phyloP scores from a whole-genome alignment of 306 rosid genomes.

The Quercus wislizeni region DNA sequence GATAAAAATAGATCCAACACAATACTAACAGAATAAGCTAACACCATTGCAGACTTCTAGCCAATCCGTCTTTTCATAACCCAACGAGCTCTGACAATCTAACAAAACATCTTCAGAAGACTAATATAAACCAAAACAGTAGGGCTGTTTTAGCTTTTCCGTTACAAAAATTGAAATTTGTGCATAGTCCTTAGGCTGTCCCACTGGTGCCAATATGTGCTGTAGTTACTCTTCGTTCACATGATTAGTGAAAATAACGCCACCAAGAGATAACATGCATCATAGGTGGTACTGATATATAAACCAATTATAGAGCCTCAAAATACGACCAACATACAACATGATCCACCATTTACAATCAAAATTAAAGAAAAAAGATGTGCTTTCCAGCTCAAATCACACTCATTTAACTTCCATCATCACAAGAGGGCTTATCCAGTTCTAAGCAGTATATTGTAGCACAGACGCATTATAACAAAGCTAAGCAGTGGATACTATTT shows the following conservation, averaged over 20 bases:
- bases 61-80: too few relatives aligned
- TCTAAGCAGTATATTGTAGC: constrained; percentile 25
- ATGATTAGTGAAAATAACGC: neutral
- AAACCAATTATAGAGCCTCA: neutral
- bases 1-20: too few relatives aligned
- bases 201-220: too few relatives aligned
- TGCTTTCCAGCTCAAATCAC: constrained; percentile 22
- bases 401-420: constrained; percentile 26
- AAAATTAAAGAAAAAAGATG: constrained; percentile 15
- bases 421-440: constrained; percentile 73
- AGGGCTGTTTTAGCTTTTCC: too few relatives aligned
- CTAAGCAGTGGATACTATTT: constrained; percentile 54
- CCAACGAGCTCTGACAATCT: too few relatives aligned
- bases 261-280: neutral
- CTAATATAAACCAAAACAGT: too few relatives aligned
- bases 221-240: too few relatives aligned
- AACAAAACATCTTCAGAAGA: too few relatives aligned
- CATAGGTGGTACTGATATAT: neutral
- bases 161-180: too few relatives aligned
- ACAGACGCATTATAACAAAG: constrained; percentile 23
- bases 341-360: constrained; percentile 31
- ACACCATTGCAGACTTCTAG: too few relatives aligned
- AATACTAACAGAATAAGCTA: too few relatives aligned
- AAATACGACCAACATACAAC: neutral
- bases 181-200: too few relatives aligned